phyloP scores from a whole-genome alignment of 495 filamentous ascomycete genomes.

The Penicillium soppii region DNA sequence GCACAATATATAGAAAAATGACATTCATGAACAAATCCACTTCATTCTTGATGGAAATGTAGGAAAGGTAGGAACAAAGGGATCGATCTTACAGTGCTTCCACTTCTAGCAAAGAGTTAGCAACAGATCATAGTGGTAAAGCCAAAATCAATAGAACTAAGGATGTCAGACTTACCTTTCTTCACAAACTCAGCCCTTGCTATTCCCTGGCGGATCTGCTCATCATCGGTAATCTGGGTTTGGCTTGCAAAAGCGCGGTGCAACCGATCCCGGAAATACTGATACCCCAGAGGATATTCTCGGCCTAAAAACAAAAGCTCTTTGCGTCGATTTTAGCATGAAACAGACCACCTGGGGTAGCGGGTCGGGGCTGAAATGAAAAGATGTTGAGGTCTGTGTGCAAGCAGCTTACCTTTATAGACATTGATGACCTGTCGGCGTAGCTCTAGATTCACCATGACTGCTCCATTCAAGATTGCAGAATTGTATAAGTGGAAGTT shows the following conservation, averaged over 20 bases:
- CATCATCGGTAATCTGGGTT: constrained; percentile 65
- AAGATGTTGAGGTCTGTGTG: too few species aligned
- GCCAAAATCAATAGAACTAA: neutral
- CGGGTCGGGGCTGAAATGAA: neutral
- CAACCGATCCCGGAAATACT: constrained; percentile 76
- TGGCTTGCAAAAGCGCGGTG: constrained; percentile 84
- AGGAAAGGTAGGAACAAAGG: neutral
- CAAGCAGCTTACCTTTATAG: constrained; percentile 71
- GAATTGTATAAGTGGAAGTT: neutral
- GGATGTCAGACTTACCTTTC: constrained; percentile 60
- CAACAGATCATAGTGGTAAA: neutral
- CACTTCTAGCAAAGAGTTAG: constrained; percentile 58
- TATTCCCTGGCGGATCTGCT: constrained; percentile 72
- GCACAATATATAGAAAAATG: constrained; percentile 17
- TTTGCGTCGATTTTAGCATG: constrained; percentile 25
- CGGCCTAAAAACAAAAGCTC: constrained; percentile 82
- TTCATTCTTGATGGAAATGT: constrained; percentile 1
- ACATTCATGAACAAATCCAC: constrained; percentile 10
- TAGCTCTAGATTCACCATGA: constrained; percentile 56
- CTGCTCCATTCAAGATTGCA: constrained; percentile 7
- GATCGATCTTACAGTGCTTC: constrained; percentile 75
- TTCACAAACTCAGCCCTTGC: constrained; percentile 81
- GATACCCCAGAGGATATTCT: constrained; percentile 84
- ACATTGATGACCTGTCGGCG: constrained; percentile 79
- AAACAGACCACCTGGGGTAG: neutral